Conservation (phyloP, 805 yeast genomes). For the Limtongozyma cylindracea region DNA sequence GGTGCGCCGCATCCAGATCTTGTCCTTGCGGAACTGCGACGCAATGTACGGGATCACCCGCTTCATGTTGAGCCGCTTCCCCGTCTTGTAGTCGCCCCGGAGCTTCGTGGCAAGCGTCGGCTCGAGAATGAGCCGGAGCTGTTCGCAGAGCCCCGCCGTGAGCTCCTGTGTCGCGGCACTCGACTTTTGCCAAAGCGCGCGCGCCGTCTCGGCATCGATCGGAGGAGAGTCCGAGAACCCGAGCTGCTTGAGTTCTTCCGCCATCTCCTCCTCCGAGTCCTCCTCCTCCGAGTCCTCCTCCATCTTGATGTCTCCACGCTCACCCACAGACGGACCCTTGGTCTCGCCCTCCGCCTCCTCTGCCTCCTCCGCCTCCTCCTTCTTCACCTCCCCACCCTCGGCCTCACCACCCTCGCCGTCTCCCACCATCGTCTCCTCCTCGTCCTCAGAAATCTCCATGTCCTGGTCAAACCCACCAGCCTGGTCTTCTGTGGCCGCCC, state of each 20-base stretch:
- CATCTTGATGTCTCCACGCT: slow-evolving; percentile 11
- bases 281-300: slow-evolving; percentile 3
- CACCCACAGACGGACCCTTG: slow-evolving; percentile 24
- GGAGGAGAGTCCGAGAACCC: slow-evolving; percentile 10
- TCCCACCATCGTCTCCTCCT: slow-evolving; percentile 5
- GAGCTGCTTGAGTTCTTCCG: slow-evolving; percentile 4
- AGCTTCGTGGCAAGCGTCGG: slow-evolving; percentile 93
- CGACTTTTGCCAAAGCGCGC: slow-evolving; percentile 59
- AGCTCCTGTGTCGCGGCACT: slow-evolving; percentile 73
- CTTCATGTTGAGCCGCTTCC: slow-evolving; percentile 92
- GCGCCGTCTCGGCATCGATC: slow-evolving; percentile 35
- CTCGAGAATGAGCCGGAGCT: slow-evolving; percentile 72
- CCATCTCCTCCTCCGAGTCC: slow-evolving; percentile 4
- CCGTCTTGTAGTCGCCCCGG: slow-evolving; percentile 90
- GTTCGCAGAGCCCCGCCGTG: slow-evolving; percentile 77
- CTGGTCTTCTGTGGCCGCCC: slow-evolving; percentile 61
- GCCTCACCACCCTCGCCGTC: slow-evolving; percentile 8
- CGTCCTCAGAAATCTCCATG: slow-evolving; percentile 17
- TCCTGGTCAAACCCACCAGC: slow-evolving; percentile 55
- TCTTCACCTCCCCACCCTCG: slow-evolving; percentile 5
- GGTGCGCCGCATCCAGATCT: slow-evolving; percentile 93
- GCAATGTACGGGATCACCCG: slow-evolving; percentile 95
- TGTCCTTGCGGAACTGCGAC: slow-evolving; percentile 88
- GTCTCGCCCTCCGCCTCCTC: slow-evolving; percentile 23
- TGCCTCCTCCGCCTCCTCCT: slow-evolving; percentile 4